Evolutionary conservation across 2,329 filamentous ascomycete species (phyloP).

Genomic region (Coleophoma eucalyptorum): DNA sequence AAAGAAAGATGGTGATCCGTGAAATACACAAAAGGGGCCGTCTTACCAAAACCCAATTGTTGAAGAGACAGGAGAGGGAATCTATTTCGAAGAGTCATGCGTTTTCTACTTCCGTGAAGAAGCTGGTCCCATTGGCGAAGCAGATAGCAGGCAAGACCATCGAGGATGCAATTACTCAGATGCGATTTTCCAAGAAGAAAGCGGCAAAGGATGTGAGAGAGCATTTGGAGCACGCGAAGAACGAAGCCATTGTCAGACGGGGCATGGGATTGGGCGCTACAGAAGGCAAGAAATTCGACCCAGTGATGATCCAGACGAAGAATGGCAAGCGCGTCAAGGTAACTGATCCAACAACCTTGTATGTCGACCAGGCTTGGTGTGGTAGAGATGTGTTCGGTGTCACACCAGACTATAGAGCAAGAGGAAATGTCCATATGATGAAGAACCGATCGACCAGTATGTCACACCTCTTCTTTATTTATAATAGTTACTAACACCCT

Average conservation of each 20-base stretch:
- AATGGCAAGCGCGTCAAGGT: slow-evolving; percentile 71
- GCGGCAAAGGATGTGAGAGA: slow-evolving; percentile 75
- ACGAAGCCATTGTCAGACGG: slow-evolving; percentile 72
- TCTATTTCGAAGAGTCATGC: slow-evolving; percentile 60
- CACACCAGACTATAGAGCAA: slow-evolving; percentile 68
- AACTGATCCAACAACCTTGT: slow-evolving; percentile 74
- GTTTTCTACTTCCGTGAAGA: slow-evolving; percentile 87
- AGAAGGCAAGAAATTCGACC: slow-evolving; percentile 29
- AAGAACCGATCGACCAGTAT: slow-evolving; percentile 71
- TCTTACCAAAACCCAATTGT: slow-evolving; percentile 59
- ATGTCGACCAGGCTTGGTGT: slow-evolving; percentile 92
- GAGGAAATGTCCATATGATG: slow-evolving; percentile 66
- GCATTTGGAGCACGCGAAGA: slow-evolving; percentile 77
- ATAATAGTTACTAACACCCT: slow-evolving; percentile 3
- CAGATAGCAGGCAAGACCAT: slow-evolving; percentile 94
- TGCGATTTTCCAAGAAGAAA: slow-evolving; percentile 95
- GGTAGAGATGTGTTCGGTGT: slow-evolving; percentile 63
- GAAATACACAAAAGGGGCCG: slow-evolving; percentile 67
- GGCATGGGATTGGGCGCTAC: slow-evolving; percentile 72
- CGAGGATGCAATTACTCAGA: slow-evolving; percentile 89
- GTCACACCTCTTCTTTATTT: slow-evolving; percentile 29
- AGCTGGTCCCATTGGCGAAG: slow-evolving; percentile 77
- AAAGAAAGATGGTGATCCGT: slow-evolving; percentile 79
- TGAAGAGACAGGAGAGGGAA: slow-evolving; percentile 61
- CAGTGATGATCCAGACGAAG: slow-evolving; percentile 65